A percentile compares a stretch with the other conserved stretches of the same genome.
These are phyloP conservation scores for Suillus variegatus DNA, from an alignment of 768 basidiomycete species.

Conservation along the genomic window DNA sequence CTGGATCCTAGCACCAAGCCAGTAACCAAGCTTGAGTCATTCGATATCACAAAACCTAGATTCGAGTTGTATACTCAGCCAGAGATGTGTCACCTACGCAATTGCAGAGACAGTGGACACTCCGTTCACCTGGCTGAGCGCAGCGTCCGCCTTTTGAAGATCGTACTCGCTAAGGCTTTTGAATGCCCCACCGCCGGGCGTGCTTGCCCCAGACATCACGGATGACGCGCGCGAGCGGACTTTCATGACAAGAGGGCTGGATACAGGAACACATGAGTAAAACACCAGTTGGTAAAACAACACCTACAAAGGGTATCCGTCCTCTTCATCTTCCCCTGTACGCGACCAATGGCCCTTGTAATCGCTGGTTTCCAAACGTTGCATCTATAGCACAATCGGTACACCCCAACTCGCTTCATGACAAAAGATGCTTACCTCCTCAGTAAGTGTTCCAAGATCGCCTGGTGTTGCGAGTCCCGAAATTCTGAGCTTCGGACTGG, in stretches of 20 bases:
- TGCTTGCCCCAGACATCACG: constrained; percentile 73
- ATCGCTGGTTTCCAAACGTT: constrained; percentile 82
- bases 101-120: background rate
- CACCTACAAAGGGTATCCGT: constrained; percentile 85
- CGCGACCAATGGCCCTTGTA: constrained; percentile 66
- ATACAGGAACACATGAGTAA: constrained; percentile 13
- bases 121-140: constrained; percentile 62
- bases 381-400: constrained; percentile 59
- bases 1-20: background rate
- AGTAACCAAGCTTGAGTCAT: background rate
- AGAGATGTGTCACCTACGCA: background rate
- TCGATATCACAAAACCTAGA: background rate
- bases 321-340: constrained; percentile 78
- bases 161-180: constrained; percentile 87
- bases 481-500: constrained; percentile 78
- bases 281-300: constrained; percentile 6
- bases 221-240: constrained; percentile 82
- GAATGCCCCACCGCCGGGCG: constrained; percentile 82
- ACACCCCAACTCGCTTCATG: constrained; percentile 1
- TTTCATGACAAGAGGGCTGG: constrained; percentile 87
- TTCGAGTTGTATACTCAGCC: background rate
- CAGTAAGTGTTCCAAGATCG: constrained; percentile 87
- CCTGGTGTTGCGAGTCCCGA: constrained; percentile 87
- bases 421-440: constrained; percentile 54
- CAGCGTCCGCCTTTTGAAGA: constrained; percentile 83